Conservation (phyloP, 768 basidiomycete genomes). For the Mycena rebaudengoi region DNA sequence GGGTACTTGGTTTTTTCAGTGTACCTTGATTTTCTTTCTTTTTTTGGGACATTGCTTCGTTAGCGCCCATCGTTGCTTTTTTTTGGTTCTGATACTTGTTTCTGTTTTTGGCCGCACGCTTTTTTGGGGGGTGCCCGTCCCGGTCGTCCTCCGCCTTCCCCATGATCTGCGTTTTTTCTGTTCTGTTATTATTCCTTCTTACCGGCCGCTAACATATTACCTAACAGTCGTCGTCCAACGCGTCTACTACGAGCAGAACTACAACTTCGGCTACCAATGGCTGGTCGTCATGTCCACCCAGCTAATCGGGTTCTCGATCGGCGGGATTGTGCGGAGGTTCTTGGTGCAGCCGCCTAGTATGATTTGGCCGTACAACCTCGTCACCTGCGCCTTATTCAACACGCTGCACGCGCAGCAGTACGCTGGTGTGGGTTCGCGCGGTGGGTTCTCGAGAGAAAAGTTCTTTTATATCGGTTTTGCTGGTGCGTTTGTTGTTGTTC, state of each 20-base stretch:
- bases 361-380: conserved; percentile 84
- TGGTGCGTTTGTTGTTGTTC: conserved; percentile 48
- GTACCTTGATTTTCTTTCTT: too few species aligned
- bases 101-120: too few species aligned
- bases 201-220: too few species aligned
- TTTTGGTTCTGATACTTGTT: too few species aligned
- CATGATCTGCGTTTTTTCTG: too few species aligned
- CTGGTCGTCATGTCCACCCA: conserved; percentile 80
- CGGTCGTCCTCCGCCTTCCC: too few species aligned
- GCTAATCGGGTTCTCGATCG: conserved; percentile 85
- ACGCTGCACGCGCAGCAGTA: conserved; percentile 81
- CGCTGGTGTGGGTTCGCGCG: conserved; percentile 70
- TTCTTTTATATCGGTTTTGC: conserved; percentile 78
- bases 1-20: too few species aligned
- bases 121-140: too few species aligned
- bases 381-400: conserved; percentile 81
- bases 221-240: conserved; percentile 80
- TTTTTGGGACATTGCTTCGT: too few species aligned
- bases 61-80: too few species aligned
- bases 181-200: too few species aligned
- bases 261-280: conserved; percentile 74
- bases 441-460: conserved; percentile 75
- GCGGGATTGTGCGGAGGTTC: conserved; percentile 75
- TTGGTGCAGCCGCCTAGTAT: conserved; percentile 77
- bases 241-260: conserved; percentile 74